Percentiles rank a stretch among this genome's conserved stretches.
phyloP scores from a whole-genome alignment of 495 filamentous ascomycete genomes.

The Podospora didyma region DNA sequence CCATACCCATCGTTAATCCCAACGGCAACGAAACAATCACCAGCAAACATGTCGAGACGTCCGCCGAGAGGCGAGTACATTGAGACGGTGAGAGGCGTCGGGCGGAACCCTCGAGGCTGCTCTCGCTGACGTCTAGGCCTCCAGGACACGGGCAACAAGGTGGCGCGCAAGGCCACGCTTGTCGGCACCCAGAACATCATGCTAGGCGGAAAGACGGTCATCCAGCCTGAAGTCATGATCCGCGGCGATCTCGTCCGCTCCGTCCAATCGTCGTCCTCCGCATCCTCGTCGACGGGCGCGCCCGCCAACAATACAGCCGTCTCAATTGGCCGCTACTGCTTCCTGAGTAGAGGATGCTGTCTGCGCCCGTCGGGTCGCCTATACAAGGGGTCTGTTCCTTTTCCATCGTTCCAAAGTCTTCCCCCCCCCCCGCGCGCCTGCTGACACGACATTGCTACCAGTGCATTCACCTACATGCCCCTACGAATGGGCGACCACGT shows the following conservation, averaged over 20 bases:
- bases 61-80: constrained; percentile 86
- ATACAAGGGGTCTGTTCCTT: constrained; percentile 54
- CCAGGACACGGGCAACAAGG: constrained; percentile 97
- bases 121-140: not conserved
- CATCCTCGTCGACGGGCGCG: constrained; percentile 25
- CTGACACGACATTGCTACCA: constrained; percentile 12
- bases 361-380: constrained; percentile 74
- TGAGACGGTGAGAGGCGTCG: constrained; percentile 66
- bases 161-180: constrained; percentile 83
- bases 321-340: constrained; percentile 82
- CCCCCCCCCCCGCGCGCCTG: too few relatives aligned
- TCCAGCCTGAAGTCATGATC: constrained; percentile 86
- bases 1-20: too few relatives aligned
- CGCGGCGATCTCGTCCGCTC: constrained; percentile 81
- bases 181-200: constrained; percentile 96
- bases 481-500: constrained; percentile 91
- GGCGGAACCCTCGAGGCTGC: not conserved
- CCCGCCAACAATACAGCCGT: constrained; percentile 62
- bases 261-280: constrained; percentile 29
- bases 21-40: not conserved
- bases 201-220: constrained; percentile 91
- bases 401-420: not conserved
- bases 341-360: constrained; percentile 68
- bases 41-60: constrained; percentile 66
- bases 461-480: constrained; percentile 68